These are phyloP conservation scores for Teunomyces barrocoloradensis DNA, from an alignment of 805 yeast genomes.

Conservation along the genomic window DNA sequence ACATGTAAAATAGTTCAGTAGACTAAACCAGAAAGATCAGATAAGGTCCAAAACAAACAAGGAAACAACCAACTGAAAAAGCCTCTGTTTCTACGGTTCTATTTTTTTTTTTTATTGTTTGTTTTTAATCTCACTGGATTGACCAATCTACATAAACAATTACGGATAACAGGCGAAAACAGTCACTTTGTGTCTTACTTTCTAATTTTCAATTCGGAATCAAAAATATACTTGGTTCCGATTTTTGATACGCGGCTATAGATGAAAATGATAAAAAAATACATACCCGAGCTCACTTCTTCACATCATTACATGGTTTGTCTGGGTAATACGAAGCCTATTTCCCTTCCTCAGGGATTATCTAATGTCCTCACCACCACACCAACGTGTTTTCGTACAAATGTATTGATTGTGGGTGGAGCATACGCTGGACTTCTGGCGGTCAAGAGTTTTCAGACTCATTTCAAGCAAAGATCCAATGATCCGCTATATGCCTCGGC, in stretches of 20 bases:
- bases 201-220: not conserved
- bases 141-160: no score
- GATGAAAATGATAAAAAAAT: constrained; percentile 2
- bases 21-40: no score
- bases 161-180: no score
- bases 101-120: no score
- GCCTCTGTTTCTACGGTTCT: no score
- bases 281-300: not conserved
- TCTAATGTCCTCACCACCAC: not conserved
- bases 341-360: not conserved
- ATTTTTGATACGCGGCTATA: not conserved
- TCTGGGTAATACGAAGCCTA: not conserved
- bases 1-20: no score
- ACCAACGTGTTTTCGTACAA: constrained; percentile 22
- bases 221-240: not conserved
- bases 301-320: not conserved
- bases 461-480: constrained; percentile 16
- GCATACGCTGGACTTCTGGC: constrained; percentile 42
- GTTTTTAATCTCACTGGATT: no score
- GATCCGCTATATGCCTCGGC: constrained; percentile 7
- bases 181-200: no score
- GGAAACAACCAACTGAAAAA: no score
- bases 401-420: constrained; percentile 41
- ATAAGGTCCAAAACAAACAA: no score
- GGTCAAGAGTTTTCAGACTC: constrained; percentile 25